These are phyloP conservation scores for Limtongozyma cylindracea DNA, from an alignment of 805 yeast genomes.

Conservation along the genomic window DNA sequence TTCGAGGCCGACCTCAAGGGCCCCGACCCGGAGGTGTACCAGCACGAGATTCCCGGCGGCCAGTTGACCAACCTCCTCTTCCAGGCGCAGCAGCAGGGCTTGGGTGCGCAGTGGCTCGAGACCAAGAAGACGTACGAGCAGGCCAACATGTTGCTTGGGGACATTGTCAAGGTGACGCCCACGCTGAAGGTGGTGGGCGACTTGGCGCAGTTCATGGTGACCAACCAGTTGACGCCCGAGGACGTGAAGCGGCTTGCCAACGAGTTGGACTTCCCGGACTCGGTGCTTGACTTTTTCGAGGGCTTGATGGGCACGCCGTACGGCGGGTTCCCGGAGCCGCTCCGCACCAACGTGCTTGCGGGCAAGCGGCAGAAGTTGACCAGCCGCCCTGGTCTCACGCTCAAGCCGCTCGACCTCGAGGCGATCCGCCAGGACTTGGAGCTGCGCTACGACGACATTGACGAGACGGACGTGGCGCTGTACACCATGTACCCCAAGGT, in stretches of 20 bases:
- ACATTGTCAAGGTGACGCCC: constrained; percentile 95
- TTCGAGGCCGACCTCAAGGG: constrained; percentile 98
- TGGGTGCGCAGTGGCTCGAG: constrained; percentile 90
- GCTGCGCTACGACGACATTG: constrained; percentile 55
- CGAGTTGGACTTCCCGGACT: constrained; percentile 93
- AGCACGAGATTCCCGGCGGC: constrained; percentile 99
- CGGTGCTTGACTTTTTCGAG: constrained; percentile 94
- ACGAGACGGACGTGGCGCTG: constrained; percentile 80
- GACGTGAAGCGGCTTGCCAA: constrained; percentile 77
- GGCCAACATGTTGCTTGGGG: constrained; percentile 84
- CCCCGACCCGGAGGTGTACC: constrained; percentile 97
- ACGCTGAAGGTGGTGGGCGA: constrained; percentile 99
- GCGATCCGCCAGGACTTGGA: constrained; percentile 48
- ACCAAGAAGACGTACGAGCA: constrained; percentile 85
- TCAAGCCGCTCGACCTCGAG: constrained; percentile 63
- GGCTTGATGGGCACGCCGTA: constrained; percentile 98
- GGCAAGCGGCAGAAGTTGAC: constrained; percentile 84
- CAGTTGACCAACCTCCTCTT: constrained; percentile 91
- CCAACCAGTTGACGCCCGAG: constrained; percentile 66
- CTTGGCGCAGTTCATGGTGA: constrained; percentile 98
- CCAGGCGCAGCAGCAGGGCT: constrained; percentile 98
- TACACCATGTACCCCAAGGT: constrained; percentile 98
- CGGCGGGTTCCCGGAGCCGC: constrained; percentile 99
- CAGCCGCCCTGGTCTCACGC: constrained; percentile 76
- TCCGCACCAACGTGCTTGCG: constrained; percentile 72